Evolutionary conservation across 2,329 filamentous ascomycete genomes (phyloP).

Genomic region (Ascochyta pisi): DNA sequence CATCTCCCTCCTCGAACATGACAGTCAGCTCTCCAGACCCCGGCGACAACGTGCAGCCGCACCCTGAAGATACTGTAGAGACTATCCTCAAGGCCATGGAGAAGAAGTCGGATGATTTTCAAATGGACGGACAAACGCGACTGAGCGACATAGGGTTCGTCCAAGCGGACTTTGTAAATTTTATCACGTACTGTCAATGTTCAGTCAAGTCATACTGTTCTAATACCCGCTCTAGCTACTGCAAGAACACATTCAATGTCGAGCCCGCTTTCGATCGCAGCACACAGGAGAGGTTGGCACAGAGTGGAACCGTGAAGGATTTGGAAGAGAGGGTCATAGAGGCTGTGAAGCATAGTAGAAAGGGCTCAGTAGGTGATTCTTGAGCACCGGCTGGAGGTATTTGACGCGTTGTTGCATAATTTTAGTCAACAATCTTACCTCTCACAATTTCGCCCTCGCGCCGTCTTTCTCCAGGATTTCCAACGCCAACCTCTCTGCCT

Average conservation of each 20-base stretch:
- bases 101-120: slow-evolving; percentile 9
- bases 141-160: slow-evolving; percentile 11
- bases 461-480: slow-evolving; percentile 26
- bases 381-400: background rate
- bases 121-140: slow-evolving; percentile 2
- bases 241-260: slow-evolving; percentile 12
- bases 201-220: background rate
- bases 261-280: slow-evolving; percentile 4
- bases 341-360: slow-evolving; percentile 4
- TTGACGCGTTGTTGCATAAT: background rate
- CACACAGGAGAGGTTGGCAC: slow-evolving; percentile 10
- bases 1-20: background rate
- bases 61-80: slow-evolving; percentile 6
- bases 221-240: slow-evolving; percentile 1
- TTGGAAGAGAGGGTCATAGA: slow-evolving; percentile 6
- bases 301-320: slow-evolving; percentile 6
- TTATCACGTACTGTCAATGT: slow-evolving; percentile 2
- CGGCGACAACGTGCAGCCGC: slow-evolving; percentile 1
- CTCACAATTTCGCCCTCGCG: slow-evolving; percentile 17
- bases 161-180: slow-evolving; percentile 9
- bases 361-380: slow-evolving; percentile 2
- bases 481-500: slow-evolving; percentile 50
- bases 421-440: background rate
- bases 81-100: slow-evolving; percentile 16
- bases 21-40: slow-evolving; percentile 2